Base-by-base conservation (phyloP, 179 eudicot species). In the Beta macrorhiza region DNA sequence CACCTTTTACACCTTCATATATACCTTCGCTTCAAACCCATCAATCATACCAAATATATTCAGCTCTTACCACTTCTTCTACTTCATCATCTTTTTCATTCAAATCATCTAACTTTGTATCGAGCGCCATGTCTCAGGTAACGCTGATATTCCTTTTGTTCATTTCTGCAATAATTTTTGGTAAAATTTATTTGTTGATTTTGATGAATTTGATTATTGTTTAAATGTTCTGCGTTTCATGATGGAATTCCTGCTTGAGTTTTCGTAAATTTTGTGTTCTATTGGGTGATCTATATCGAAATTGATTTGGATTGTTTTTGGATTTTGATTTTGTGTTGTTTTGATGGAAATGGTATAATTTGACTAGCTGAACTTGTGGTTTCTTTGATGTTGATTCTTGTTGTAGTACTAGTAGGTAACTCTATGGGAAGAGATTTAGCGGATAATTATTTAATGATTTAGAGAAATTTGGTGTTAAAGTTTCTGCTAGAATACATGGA, bases 51-150 rank as follows among this genome's bases (percentile, higher is more conserved):
- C 63, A 25, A 10, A 55, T 14, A 52, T 72, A 20, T 73, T 73
- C 76, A 53, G 55, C 3, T 37, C 42, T 59, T 67, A 7, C n/a
- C 9, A 15, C 20, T 10, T 55, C 11, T 32, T 52, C 10, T 14
- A 64, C 56, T 69, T 32, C 49, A 13, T 37, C 25, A 7, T 49
- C 3, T 7, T 7, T 19, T 57, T 55, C 57, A 13, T 8, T 37
- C 29, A 0, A 44, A 29, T 63, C n/a, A n/a, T 22, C n/a, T 5
- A 22, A 56, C 19, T 29, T 16, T 37, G 6, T 22, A 37, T 29
- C 55, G 25, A 59, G 53, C 57, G 5, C 75, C 83, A 81, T 81
- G 83, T 55, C 83, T 81, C 83, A 81, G 83, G 83, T 81, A 75
- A n/a, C 47, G 45, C 45, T 14, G 16, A 42, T 37, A 7, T 14